Evolutionary conservation across 345 rosid species (phyloP), one percentile per base, ranked within the genome.

Genomic region (Microthlaspi erraticum): DNA sequence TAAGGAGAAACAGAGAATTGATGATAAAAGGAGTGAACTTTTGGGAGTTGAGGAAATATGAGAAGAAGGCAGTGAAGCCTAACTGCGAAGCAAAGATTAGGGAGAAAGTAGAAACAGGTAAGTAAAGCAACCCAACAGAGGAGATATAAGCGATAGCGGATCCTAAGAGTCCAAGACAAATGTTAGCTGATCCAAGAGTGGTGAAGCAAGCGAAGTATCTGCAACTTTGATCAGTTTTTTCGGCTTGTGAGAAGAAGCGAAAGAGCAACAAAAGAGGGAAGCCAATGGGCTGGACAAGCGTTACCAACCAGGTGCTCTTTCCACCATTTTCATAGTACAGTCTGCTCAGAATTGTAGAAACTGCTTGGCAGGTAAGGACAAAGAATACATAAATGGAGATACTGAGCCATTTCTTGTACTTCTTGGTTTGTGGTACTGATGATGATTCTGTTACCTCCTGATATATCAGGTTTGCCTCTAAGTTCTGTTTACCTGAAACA

Each of bases 21-120:
- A 77, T 6, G 1, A 75, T 72, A 58, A 69, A 77, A 52, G 86
- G 80, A 17, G 82, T 80, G 71, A 84, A 78, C 53, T 79, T 81
- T 33, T 82, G 83, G 0, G 79, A 64, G 63, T 86, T 81, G 9
- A 88, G 66, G 80, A 86, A 75, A 53, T 11, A 82, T 2, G 88
- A 84, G 80, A 86, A 84, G 8, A 84, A 61, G 26, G 85, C 82
- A 18, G 79, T 88, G 83, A 88, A 84, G 34, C 78, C 86, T 34
- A 83, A 29, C 26, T 81, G 86, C 0, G 83, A 78, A 12, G 85
- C 83, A 26, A 68, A 66, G 9, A 84, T 39, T 16, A 88, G 64
- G 34, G 87, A 70, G 59, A 45, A 80, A 4, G 88, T 84, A 10
- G 87, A 84, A 1, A 86, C 77, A 0, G 86, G 96, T 50, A 87